A percentile compares a stretch with the other conserved stretches of the same genome.
phyloP scores from a whole-genome alignment of 164 flowering plant species.

The Tinospora cordifolia region DNA sequence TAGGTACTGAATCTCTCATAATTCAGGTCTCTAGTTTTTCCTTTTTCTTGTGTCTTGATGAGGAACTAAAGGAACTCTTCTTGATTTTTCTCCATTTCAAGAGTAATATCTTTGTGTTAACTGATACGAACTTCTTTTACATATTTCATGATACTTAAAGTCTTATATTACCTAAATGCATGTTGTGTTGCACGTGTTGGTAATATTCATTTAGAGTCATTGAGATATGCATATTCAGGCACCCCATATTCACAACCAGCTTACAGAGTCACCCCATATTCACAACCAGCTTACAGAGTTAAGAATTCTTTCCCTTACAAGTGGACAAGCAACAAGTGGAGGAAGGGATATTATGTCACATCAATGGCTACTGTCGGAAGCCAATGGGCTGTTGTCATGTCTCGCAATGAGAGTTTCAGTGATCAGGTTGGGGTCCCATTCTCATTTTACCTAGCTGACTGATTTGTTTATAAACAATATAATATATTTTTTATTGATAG shows the following conservation, averaged over 20 bases:
- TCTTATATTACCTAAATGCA: not conserved
- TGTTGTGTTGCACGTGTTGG: not conserved
- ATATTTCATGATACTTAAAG: too few species aligned
- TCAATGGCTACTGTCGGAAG: slow-evolving; percentile 77
- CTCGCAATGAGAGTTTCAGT: slow-evolving; percentile 62
- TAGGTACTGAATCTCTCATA: too few species aligned
- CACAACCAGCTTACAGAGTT: slow-evolving; percentile 77
- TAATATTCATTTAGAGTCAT: not conserved
- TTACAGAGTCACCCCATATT: slow-evolving; percentile 61
- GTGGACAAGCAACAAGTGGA: slow-evolving; percentile 88
- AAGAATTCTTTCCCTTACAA: slow-evolving; percentile 74
- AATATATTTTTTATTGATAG: too few species aligned
- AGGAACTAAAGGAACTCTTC: too few species aligned
- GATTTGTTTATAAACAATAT: not conserved
- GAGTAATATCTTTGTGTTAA: too few species aligned
- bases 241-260: slow-evolving; percentile 65
- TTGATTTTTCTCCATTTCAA: too few species aligned
- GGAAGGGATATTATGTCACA: slow-evolving; percentile 68
- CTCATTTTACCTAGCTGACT: not conserved
- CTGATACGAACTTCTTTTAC: too few species aligned
- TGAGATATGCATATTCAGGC: slow-evolving; percentile 28
- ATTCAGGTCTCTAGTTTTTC: too few species aligned
- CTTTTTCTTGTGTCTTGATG: too few species aligned
- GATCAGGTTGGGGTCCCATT: slow-evolving; percentile 45
- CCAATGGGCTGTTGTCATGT: slow-evolving; percentile 81